Evolutionary conservation across 129 eudicot genomes (phyloP).

Genomic region (Ambrosia artemisiifolia): DNA sequence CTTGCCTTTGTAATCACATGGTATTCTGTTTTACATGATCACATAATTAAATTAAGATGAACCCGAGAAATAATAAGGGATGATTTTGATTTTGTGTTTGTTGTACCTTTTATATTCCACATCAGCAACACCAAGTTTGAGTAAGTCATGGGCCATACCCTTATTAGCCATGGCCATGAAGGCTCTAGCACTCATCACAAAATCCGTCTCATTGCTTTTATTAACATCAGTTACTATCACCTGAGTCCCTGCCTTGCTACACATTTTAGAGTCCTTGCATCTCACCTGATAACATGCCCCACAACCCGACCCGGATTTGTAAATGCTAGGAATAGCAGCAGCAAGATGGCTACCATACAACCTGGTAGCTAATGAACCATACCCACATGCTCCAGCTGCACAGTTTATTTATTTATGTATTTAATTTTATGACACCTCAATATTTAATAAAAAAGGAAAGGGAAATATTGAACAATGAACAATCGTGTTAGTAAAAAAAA

Average conservation of each 20-base stretch:
- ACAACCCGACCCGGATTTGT: constrained; percentile 81
- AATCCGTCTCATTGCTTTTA: constrained; percentile 53
- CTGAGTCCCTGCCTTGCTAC: constrained; percentile 51
- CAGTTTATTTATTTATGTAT: too few relatives aligned
- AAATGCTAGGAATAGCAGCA: constrained; percentile 66
- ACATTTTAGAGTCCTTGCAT: constrained; percentile 54
- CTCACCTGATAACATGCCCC: constrained; percentile 92
- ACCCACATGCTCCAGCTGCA: constrained; percentile 95
- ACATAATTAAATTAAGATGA: background rate
- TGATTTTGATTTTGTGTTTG: too few relatives aligned
- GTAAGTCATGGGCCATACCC: constrained; percentile 46
- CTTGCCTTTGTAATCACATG: constrained; percentile 61
- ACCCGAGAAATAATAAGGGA: background rate
- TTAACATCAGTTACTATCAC: constrained; percentile 70
- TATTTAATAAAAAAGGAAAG: too few relatives aligned
- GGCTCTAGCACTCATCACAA: constrained; percentile 68
- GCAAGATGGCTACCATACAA: constrained; percentile 61
- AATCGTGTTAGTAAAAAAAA: too few relatives aligned
- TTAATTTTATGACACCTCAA: background rate
- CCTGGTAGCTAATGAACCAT: constrained; percentile 58
- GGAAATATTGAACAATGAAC: too few relatives aligned
- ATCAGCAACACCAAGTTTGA: constrained; percentile 61
- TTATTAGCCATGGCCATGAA: constrained; percentile 71
- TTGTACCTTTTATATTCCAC: constrained; percentile 75
- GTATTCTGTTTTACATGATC: constrained; percentile 38